Evolutionary conservation across 306 rosid genomes (phyloP).

Genomic region (Vigna nakashimae): DNA sequence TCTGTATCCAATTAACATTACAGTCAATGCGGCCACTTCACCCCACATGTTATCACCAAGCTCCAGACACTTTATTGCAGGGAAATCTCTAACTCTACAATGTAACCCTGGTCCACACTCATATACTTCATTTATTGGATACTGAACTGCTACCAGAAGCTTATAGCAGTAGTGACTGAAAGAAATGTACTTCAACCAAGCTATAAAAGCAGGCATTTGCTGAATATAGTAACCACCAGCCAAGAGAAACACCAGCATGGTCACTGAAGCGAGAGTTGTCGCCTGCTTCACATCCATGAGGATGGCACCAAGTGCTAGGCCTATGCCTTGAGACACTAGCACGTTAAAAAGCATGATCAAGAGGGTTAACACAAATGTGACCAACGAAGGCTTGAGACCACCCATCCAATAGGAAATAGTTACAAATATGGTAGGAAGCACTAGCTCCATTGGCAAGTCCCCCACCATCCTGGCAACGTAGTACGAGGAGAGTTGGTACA

Average conservation of each 20-base stretch:
- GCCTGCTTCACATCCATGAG: slow-evolving; percentile 89
- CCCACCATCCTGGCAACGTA: slow-evolving; percentile 76
- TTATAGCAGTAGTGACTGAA: slow-evolving; percentile 81
- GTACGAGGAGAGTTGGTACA: slow-evolving; percentile 92
- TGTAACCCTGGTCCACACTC: slow-evolving; percentile 59
- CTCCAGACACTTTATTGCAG: slow-evolving; percentile 65
- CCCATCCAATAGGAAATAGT: slow-evolving; percentile 89
- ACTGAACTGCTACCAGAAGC: slow-evolving; percentile 83
- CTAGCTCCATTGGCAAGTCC: slow-evolving; percentile 91
- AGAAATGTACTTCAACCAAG: slow-evolving; percentile 86
- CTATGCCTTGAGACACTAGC: slow-evolving; percentile 86
- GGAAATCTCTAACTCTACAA: slow-evolving; percentile 68
- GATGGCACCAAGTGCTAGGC: slow-evolving; percentile 89
- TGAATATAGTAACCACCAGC: slow-evolving; percentile 92
- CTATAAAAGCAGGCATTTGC: slow-evolving; percentile 75
- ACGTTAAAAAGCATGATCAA: slow-evolving; percentile 76
- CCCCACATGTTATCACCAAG: slow-evolving; percentile 64
- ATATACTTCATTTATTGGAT: slow-evolving; percentile 63
- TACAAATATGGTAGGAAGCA: slow-evolving; percentile 80
- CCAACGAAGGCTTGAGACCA: slow-evolving; percentile 76
- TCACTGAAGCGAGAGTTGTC: slow-evolving; percentile 83
- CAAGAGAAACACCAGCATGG: slow-evolving; percentile 80
- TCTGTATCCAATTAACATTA: slow-evolving; percentile 83
- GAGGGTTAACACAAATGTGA: slow-evolving; percentile 69
- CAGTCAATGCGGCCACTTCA: slow-evolving; percentile 76